Conservation (phyloP, 2,329 filamentous ascomycete genomes). For the Herpotrichia juniperi region DNA sequence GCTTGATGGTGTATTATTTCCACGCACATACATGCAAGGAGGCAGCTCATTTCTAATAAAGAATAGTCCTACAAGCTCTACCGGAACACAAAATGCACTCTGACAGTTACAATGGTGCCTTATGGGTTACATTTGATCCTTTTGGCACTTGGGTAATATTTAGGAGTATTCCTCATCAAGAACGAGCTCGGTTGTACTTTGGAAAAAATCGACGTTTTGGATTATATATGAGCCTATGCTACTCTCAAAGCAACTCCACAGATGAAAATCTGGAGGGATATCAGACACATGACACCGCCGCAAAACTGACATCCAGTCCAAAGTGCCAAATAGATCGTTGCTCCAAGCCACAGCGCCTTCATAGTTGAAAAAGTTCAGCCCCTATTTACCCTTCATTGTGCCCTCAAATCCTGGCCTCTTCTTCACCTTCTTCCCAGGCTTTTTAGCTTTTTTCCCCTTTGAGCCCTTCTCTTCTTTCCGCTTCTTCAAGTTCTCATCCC, state of each 20-base stretch:
- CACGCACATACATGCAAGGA: too few species aligned
- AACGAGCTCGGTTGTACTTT: too few species aligned
- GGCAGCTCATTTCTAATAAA: too few species aligned
- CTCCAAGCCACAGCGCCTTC: not conserved
- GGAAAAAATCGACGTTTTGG: too few species aligned
- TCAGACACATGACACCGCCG: not conserved
- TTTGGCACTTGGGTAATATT: too few species aligned
- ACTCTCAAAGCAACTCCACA: not conserved
- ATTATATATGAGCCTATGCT: slow-evolving; percentile 1
- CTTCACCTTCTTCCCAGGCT: slow-evolving; percentile 60
- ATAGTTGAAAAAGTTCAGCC: too few species aligned
- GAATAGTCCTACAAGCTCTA: too few species aligned
- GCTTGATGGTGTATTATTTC: too few species aligned
- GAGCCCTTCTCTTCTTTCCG: slow-evolving; percentile 79
- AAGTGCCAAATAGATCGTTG: not conserved
- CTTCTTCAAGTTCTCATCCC: slow-evolving; percentile 66
- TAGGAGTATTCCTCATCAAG: too few species aligned
- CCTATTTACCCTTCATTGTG: slow-evolving; percentile 63
- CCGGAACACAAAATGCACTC: too few species aligned
- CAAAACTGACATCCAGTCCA: not conserved
- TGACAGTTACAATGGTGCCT: too few species aligned
- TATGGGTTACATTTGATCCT: too few species aligned
- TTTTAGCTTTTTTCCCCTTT: slow-evolving; percentile 57
- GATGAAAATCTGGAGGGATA: slow-evolving; percentile 1
- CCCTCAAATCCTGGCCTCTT: slow-evolving; percentile 66